Percentiles rank a stretch among this genome's conserved stretches.
Conservation (phyloP, 805 yeast species). For the Pichia eremophila region DNA sequence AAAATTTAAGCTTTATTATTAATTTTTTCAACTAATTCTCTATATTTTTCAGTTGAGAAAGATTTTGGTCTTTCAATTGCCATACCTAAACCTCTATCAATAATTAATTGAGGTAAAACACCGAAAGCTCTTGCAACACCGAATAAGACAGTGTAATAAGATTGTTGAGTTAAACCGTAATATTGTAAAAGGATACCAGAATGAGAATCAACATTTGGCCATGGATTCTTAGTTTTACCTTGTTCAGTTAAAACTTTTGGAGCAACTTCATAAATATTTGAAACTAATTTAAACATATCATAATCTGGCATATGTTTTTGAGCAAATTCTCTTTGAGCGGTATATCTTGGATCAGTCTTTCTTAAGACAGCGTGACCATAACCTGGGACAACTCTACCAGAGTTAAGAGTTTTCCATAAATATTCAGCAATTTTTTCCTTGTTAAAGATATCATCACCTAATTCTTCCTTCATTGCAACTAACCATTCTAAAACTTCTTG, state of each 20-base stretch:
- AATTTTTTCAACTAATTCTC: constrained; percentile 53
- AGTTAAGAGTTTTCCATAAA: constrained; percentile 69
- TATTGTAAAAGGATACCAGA: constrained; percentile 79
- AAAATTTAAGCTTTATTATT: constrained; percentile 14
- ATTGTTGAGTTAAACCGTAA: constrained; percentile 74
- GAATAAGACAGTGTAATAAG: constrained; percentile 78
- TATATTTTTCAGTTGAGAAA: constrained; percentile 88
- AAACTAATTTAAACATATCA: constrained; percentile 69
- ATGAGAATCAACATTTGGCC: constrained; percentile 88
- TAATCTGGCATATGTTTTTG: constrained; percentile 66
- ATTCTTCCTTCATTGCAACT: constrained; percentile 52
- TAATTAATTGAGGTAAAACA: constrained; percentile 76
- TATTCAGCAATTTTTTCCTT: constrained; percentile 62
- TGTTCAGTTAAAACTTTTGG: constrained; percentile 73
- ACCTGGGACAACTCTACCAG: constrained; percentile 84
- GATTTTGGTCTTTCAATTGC: constrained; percentile 89
- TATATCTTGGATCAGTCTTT: constrained; percentile 84
- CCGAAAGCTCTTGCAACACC: constrained; percentile 86
- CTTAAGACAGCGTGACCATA: constrained; percentile 84
- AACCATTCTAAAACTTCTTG: constrained; percentile 83
- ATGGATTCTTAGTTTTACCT: constrained; percentile 88
- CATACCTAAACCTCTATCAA: constrained; percentile 73
- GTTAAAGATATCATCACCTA: constrained; percentile 57
- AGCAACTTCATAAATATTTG: constrained; percentile 72
- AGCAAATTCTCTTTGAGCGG: constrained; percentile 80